Percentiles rank a stretch among this genome's conserved stretches.
Evolutionary conservation across 1,284 basidiomycete species (phyloP).

Genomic region (Salmacisia buchloeana): DNA sequence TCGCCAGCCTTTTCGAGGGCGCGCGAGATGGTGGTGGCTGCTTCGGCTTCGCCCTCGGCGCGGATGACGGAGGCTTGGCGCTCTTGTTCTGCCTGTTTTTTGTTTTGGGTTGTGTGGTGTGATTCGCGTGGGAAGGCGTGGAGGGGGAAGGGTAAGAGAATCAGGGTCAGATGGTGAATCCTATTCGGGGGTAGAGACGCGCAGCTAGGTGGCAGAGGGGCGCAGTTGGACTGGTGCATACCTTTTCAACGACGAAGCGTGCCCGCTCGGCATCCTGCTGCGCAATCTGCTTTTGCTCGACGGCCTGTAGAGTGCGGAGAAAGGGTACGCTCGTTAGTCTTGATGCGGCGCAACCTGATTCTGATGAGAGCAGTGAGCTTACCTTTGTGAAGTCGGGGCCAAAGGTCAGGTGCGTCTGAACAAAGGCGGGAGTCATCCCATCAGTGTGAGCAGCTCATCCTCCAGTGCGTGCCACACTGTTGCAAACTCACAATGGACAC

Average conservation of each 20-base stretch:
- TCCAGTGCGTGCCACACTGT: not conserved
- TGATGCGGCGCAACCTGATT: not conserved
- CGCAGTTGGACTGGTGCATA: not conserved
- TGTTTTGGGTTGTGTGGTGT: constrained; percentile 41
- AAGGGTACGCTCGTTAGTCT: not conserved
- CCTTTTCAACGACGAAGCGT: constrained; percentile 91
- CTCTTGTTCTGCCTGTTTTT: constrained; percentile 76
- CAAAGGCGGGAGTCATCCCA: not conserved
- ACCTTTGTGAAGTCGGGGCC: constrained; percentile 58
- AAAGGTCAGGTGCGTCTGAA: constrained; percentile 58
- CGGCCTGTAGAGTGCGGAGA: constrained; percentile 56
- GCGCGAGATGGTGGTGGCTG: constrained; percentile 71
- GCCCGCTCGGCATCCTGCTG: constrained; percentile 91
- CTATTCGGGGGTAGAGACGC: constrained; percentile 10
- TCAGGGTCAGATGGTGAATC: not conserved
- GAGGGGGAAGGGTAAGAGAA: not conserved
- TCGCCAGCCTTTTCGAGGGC: constrained; percentile 93
- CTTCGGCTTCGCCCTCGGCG: constrained; percentile 97
- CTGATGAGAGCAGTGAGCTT: not conserved
- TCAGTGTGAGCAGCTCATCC: not conserved
- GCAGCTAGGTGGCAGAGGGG: not conserved
- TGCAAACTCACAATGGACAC: constrained; percentile 67
- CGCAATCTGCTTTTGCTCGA: constrained; percentile 96
- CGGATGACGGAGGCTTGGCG: constrained; percentile 95
- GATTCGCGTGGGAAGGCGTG: not conserved